Evolutionary conservation across 345 rosid genomes (phyloP), one percentile per base, ranked within the genome.

Genomic region (Camelina laxa): DNA sequence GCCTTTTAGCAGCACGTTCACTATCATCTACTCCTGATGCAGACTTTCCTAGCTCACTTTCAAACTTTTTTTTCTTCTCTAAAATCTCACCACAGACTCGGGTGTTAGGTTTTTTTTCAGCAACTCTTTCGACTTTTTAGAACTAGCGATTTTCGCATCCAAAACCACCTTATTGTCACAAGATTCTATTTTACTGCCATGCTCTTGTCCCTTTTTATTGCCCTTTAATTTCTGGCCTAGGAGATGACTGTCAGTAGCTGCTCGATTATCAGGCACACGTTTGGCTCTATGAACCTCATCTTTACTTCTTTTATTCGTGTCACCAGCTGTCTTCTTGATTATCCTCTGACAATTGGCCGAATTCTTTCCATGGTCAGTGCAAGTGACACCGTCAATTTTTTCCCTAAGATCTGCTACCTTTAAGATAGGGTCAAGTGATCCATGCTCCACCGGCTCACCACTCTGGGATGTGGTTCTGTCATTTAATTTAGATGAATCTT

Each of bases 1-100:
- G 65, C 82, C 80, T 88, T 72, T 88, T 93, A 67, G 81, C 73
- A 67, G 84, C 81, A 72, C 56, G 79, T 49, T 69, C 65, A 77
- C 60, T 72, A 72, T 82, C 91, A 74, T 62, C 69, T 16, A 50
- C 21, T 74, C 70, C 84, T 57, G 56, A 49, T 64, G 78, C 80
- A 75, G 83, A 74, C 56, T 80, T 86, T 78, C 72, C 84, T 59
- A 49, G 53, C 53, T 73, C 86, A 69, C 82, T 81, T 67, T 83
- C 83, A 61, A 74, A 54, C 72, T 75, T 79, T 69, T 65, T 84
- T 60, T 71, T 85, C 80, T 73, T 86, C 21, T 74, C 67, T 64
- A 71, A 53, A 45, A 44, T 56, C 77, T 59, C 79, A 71, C 73
- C 85, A 44, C 67, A 72, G 44, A 69, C 75, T 82, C 68, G 84